Evolutionary conservation across 495 filamentous ascomycete genomes (phyloP), one percentile per base, ranked within the genome.

Genomic region (Talaromyces liani): DNA sequence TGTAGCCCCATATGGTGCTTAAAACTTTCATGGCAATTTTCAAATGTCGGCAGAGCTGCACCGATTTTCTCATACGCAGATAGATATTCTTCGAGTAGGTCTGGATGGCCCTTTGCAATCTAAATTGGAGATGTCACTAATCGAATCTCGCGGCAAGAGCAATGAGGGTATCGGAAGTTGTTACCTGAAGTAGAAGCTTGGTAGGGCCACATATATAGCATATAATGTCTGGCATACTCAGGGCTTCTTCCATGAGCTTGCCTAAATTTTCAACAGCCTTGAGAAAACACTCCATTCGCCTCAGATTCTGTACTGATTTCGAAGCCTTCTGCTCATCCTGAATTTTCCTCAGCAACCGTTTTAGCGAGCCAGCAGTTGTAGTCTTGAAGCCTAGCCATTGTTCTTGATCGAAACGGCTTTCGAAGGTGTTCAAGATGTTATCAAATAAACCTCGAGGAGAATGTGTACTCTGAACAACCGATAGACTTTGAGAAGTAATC

Each of bases 211-310:
- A 74, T 18, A 74, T 65, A 14, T 74, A 65, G 22, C 72, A 63
- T 20, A 74, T 57, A 31, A 74, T 64, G 2, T 71, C 65, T n/a
- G 72, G 64, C 1, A 33, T 61, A 33, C 68, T 69, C 20, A 77
- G 62, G 41, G 75, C 69, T 7, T 72, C 67, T 60, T 77, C 75
- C 45, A 75, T 67, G 2, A 73, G 69, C 54, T 63, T 64, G 6
- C 67, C 61, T 55, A 76, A 77, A 39, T 72, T 66, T 25, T 65
- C 45, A 22, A 76, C 49, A 6, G 59, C 64, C 8, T 64, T 58
- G 25, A 77, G 51, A 33, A 75, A 77, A 0, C 70, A 67, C 34
- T 67, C 58, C 29, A 77, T 65, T 6, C 71, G 72, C 8, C 41
- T 62, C 64, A 77, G 60, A 47, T 77, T 73, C 6, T 31, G 54